A percentile compares a stretch with the other conserved stretches of the same genome.
Conservation (phyloP, 2,329 filamentous ascomycete species). For the Cadophora sp. region DNA sequence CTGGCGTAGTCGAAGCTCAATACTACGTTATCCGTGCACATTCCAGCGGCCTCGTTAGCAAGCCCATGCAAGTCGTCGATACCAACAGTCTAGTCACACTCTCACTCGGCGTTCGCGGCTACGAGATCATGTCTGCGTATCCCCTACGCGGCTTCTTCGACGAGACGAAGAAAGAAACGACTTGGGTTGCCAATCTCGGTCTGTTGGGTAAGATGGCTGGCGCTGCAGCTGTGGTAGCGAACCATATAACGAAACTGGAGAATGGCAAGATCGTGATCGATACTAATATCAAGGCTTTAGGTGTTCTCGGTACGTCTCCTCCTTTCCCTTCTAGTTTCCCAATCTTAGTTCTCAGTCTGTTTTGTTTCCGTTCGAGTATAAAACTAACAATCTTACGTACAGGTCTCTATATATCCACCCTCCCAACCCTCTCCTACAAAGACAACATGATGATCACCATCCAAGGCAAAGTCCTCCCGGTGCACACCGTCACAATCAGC, state of each 20-base stretch:
- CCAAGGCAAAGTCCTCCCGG: conserved; percentile 72
- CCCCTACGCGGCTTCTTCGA: conserved; percentile 65
- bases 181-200: conserved; percentile 74
- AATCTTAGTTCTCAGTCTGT: not conserved
- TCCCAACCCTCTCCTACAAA: conserved; percentile 65
- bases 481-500: conserved; percentile 67
- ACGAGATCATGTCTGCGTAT: conserved; percentile 82
- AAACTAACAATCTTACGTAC: conserved; percentile 22
- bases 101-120: conserved; percentile 69
- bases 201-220: conserved; percentile 90
- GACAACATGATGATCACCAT: conserved; percentile 78
- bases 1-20: conserved; percentile 65
- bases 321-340: not conserved
- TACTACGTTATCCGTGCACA: conserved; percentile 79
- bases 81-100: conserved; percentile 63
- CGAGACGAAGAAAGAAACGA: conserved; percentile 46
- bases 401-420: conserved; percentile 79
- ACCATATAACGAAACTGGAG: conserved; percentile 61
- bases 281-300: conserved; percentile 80
- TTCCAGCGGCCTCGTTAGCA: conserved; percentile 66
- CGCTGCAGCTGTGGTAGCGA: conserved; percentile 74
- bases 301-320: conserved; percentile 65
- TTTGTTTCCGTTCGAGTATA: not conserved
- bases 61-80: conserved; percentile 54
- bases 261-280: conserved; percentile 70